A percentile compares a stretch with the other conserved stretches of the same genome.
Evolutionary conservation across 73 alveolate genomes (phyloP).

Genomic region (Paramecium octaurelia): DNA sequence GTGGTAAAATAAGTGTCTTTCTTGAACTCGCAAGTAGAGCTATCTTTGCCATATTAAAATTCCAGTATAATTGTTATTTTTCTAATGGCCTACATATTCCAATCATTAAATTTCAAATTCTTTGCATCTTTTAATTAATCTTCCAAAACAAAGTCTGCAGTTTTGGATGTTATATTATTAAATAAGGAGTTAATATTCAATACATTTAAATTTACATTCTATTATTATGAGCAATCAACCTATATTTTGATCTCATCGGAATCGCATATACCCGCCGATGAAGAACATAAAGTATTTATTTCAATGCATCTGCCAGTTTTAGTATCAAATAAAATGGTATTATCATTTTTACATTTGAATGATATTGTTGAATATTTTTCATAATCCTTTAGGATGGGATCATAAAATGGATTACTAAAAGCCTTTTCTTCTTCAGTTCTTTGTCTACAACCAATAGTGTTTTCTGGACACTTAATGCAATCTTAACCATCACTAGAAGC

Average conservation of each 20-base stretch:
- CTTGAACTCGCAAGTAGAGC: neutral
- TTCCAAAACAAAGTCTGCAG: neutral
- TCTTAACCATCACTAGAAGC: neutral
- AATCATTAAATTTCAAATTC: too few species aligned
- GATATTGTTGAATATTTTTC: neutral
- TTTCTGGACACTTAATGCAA: neutral
- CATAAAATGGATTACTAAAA: neutral
- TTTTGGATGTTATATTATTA: neutral
- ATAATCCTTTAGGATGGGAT: neutral
- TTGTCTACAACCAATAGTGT: slow-evolving; percentile 4
- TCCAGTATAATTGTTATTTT: neutral
- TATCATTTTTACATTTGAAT: neutral
- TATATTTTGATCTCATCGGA: neutral
- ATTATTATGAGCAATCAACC: neutral
- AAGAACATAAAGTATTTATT: neutral
- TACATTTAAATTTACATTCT: neutral
- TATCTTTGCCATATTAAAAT: neutral
- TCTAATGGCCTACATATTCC: neutral
- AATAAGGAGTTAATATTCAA: neutral
- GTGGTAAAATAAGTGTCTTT: slow-evolving; percentile 25
- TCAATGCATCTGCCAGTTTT: neutral
- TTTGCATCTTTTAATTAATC: neutral
- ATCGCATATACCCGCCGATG: too few species aligned
- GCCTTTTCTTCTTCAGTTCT: neutral
- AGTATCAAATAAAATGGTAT: neutral